Percentiles rank a stretch among this genome's conserved stretches.
These are phyloP conservation scores for Ogataea pini DNA, from an alignment of 805 yeast genomes.

Conservation along the genomic window DNA sequence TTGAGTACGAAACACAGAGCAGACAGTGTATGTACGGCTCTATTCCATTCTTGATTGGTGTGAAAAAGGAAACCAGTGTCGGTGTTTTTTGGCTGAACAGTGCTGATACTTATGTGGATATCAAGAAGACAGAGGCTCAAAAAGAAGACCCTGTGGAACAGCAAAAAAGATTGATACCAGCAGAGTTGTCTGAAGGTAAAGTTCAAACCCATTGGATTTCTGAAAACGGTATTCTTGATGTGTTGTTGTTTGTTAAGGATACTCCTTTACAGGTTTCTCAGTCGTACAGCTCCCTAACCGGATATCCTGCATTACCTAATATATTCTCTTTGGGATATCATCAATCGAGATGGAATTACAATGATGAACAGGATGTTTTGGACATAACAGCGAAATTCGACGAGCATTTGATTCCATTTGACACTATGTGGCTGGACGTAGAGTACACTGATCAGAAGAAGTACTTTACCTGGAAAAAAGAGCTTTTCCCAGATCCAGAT, in stretches of 20 bases:
- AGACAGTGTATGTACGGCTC: constrained; percentile 93
- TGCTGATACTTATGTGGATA: constrained; percentile 90
- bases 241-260: constrained; percentile 61
- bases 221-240: constrained; percentile 82
- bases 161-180: constrained; percentile 7
- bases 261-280: constrained; percentile 56
- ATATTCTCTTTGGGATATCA: constrained; percentile 85
- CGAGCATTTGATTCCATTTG: constrained; percentile 74
- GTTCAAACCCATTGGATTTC: constrained; percentile 85
- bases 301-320: constrained; percentile 72
- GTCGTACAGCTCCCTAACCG: constrained; percentile 70
- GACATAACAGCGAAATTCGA: constrained; percentile 72
- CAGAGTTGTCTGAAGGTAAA: constrained; percentile 15
- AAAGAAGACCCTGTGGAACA: constrained; percentile 10
- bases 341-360: constrained; percentile 97
- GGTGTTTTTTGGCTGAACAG: constrained; percentile 92
- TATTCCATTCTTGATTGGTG: constrained; percentile 83
- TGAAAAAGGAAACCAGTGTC: constrained; percentile 53
- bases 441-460: constrained; percentile 86
- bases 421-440: constrained; percentile 91
- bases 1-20: constrained; percentile 85
- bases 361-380: constrained; percentile 83
- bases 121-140: constrained; percentile 40
- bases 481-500: constrained; percentile 72
- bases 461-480: constrained; percentile 88